Evolutionary conservation across 768 basidiomycete species (phyloP), one percentile per base, ranked within the genome.

Genomic region (Hericium rajendrae): DNA sequence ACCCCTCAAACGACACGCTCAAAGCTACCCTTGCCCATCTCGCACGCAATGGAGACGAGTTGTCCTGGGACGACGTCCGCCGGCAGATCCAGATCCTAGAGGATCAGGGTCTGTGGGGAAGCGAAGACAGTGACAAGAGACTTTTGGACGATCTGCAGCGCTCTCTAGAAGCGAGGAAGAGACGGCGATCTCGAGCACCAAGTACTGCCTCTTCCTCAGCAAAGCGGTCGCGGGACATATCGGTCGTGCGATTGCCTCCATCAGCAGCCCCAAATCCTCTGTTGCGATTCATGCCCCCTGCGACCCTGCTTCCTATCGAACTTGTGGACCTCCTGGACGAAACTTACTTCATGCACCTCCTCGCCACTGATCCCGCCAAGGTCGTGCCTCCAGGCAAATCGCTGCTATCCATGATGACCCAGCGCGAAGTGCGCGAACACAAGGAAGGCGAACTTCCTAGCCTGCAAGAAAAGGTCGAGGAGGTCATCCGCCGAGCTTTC

Each of bases 311-410:
- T 1, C 83, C 85, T 2, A 41, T 70, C 9, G 85, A 87, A 57
- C 75, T 88, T 20, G 63, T 83, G 12, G 73, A 82, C 38, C 60
- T 74, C 39, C 69, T 87, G 51, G 79, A 86, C 60, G 75, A 85
- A 57, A 74, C 78, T 0, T 84, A 83, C 66, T 83, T 85, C 60
- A 75, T 89, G 9, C 84, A 87, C 65, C 61, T 80, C n/a, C 79
- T 90, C 11, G 81, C 82, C 3, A 84, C 78, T 3, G 78, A 88
- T 43, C 80, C 85, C 6, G 64, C 72, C 0, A 76, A 73, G 48
- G 76, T 85, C 8, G 70, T 89, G n/a, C 85, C 88, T 2, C 78
- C 82, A 1, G 84, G 84, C 53, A 90, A 90, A 68, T 86, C 86
- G 0, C 71, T 88, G 4, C 68, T 88, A 4, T 86, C 87, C 8